Evolutionary conservation across 371 early-diverging fungal species (phyloP), one percentile per base, ranked within the genome.

Genomic region (Funneliformis caledonium): DNA sequence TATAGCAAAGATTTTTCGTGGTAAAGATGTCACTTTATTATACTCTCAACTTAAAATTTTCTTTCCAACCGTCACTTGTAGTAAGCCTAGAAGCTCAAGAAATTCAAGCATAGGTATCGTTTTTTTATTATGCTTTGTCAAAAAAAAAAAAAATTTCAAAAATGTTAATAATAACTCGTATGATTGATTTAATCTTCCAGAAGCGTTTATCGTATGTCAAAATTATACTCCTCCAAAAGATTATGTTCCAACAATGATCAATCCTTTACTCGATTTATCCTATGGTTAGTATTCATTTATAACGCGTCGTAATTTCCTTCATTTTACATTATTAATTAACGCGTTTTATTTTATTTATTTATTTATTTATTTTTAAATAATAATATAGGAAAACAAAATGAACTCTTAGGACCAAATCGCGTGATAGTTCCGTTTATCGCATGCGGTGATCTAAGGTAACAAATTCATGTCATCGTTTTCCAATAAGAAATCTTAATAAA

Each of bases 1-100:
- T 92, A 94, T 97, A 31, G 97, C 97, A 56, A 99, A 99, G 85
- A 99, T 98, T 76, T 99, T 98, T 84, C 91, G 98, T 78, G 98
- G 98, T 60, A 93, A 94, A 82, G 98, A 98, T 82, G 93, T 97
- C 37, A 92, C 95, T 8, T 85, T 97, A 76, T 86, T 99, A 22
- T 93, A 96, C 82, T 90, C 94, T 26, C 99, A 99, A 82, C 92
- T 99, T 83, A 92, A 94, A 83, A 87, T 94, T 26, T 97, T 97
- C 83, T 99, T 98, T 88, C 88, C 91, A 19, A 86, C 86, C 0
- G 99, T 99, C 7, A 91, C 92, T 22, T 93, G 96, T 84, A 90
- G 94, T 81, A 99, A 99, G 84, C 99, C 99, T 14, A 89, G 96
- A 83, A 94, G 96, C 83, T 97, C 98, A 37, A 93, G 99, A 80